phyloP scores from a whole-genome alignment of 2,329 filamentous ascomycete species.

The Aspergillus glaucus region DNA sequence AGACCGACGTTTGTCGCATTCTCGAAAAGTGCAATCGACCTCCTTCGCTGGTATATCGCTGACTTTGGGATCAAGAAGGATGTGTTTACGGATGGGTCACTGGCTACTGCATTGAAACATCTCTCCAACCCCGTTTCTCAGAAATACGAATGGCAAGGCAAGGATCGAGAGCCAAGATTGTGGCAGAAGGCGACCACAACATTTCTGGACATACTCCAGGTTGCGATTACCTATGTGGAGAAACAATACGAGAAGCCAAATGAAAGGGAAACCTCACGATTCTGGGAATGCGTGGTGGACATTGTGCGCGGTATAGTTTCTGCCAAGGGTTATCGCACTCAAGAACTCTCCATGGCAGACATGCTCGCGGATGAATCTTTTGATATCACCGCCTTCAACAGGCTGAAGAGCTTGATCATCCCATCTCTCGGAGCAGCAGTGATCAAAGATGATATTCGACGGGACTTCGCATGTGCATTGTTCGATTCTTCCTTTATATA shows the following conservation, averaged over 20 bases:
- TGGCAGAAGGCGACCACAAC: slow-evolving; percentile 77
- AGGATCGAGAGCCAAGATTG: slow-evolving; percentile 63
- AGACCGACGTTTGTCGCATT: slow-evolving; percentile 83
- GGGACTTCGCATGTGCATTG: slow-evolving; percentile 65
- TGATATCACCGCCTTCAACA: slow-evolving; percentile 68
- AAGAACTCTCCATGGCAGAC: slow-evolving; percentile 33
- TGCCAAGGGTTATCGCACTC: slow-evolving; percentile 52
- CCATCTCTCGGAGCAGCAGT: slow-evolving; percentile 61
- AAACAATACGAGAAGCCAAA: slow-evolving; percentile 29
- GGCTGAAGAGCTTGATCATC: slow-evolving; percentile 62
- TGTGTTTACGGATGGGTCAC: slow-evolving; percentile 63
- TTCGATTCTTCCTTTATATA: slow-evolving; percentile 82
- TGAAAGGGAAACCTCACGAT: slow-evolving; percentile 43
- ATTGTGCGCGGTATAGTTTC: slow-evolving; percentile 64
- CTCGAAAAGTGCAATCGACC: slow-evolving; percentile 71
- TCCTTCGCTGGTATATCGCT: slow-evolving; percentile 47
- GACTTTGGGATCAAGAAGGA: slow-evolving; percentile 49
- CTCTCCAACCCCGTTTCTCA: slow-evolving; percentile 64
- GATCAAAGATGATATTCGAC: slow-evolving; percentile 62
- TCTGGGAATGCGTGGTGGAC: slow-evolving; percentile 65
- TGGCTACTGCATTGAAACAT: slow-evolving; percentile 59
- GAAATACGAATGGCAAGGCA: slow-evolving; percentile 72
- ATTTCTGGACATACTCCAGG: slow-evolving; percentile 60
- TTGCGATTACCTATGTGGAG: slow-evolving; percentile 57
- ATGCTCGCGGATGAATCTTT: slow-evolving; percentile 68